These are phyloP conservation scores for Ophiorrhiza pumila DNA, from an alignment of 257 asterid species.

Conservation along the genomic window DNA sequence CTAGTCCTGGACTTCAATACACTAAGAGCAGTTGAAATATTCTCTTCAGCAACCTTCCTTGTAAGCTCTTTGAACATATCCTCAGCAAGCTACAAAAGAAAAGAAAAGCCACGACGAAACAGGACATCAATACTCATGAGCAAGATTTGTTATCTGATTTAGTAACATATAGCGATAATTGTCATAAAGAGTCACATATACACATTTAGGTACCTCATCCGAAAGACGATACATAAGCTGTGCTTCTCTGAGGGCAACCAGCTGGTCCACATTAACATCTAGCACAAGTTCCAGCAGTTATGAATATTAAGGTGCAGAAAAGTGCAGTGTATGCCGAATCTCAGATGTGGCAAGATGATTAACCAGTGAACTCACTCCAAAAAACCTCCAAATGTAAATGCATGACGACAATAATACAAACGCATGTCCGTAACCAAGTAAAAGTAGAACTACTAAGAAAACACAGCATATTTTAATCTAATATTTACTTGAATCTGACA, in stretches of 20 bases:
- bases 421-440: not conserved
- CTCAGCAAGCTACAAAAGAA: slow-evolving; percentile 67
- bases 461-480: not conserved
- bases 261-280: slow-evolving; percentile 70
- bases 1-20: slow-evolving; percentile 74
- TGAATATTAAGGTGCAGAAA: slow-evolving; percentile 19
- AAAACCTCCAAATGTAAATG: not conserved
- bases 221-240: slow-evolving; percentile 74
- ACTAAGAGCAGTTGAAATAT: slow-evolving; percentile 64
- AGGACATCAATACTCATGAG: not conserved
- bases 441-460: not conserved
- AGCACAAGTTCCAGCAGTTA: slow-evolving; percentile 28
- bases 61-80: slow-evolving; percentile 89
- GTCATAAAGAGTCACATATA: not conserved
- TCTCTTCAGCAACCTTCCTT: slow-evolving; percentile 77
- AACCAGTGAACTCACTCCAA: not conserved
- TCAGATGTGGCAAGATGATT: not conserved
- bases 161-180: not conserved
- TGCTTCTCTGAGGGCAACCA: slow-evolving; percentile 84
- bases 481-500: not conserved
- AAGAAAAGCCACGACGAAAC: not conserved
- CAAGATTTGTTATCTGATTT: not conserved
- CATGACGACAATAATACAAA: not conserved
- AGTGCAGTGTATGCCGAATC: not conserved
- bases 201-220: slow-evolving; percentile 54